Conservation (phyloP, 441 rosid genomes). For the Gossypium gossypioides region DNA sequence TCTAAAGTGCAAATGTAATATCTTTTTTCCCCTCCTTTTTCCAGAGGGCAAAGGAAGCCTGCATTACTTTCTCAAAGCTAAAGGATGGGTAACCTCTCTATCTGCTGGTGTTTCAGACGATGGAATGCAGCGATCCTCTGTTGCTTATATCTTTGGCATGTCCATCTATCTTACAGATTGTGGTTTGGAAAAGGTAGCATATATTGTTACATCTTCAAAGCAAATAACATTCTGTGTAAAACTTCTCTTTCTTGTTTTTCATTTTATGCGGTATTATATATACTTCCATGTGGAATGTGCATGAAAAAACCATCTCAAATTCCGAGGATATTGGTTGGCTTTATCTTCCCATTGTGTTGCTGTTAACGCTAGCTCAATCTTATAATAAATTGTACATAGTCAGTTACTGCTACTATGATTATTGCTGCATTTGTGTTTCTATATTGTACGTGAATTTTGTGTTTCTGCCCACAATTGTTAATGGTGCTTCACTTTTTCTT, state of each 20-base stretch:
- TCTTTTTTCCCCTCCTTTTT: neutral
- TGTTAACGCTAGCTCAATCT: neutral
- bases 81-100: slow-evolving; percentile 81
- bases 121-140: slow-evolving; percentile 78
- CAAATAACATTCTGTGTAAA: neutral
- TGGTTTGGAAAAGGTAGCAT: slow-evolving; percentile 75
- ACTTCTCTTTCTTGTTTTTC: neutral
- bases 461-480: slow-evolving; percentile 10
- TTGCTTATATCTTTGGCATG: slow-evolving; percentile 80
- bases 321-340: neutral
- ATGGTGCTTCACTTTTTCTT: slow-evolving; percentile 8
- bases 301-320: neutral
- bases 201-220: slow-evolving; percentile 1
- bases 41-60: slow-evolving; percentile 98
- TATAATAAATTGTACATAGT: neutral
- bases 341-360: neutral
- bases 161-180: slow-evolving; percentile 81
- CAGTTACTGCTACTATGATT: neutral
- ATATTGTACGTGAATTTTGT: slow-evolving; percentile 3
- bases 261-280: neutral
- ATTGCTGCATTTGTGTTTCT: neutral
- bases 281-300: neutral
- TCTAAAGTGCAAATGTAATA: slow-evolving; percentile 1
- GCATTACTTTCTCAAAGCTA: slow-evolving; percentile 64
- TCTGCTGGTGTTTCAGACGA: slow-evolving; percentile 94